Evolutionary conservation across 2,329 filamentous ascomycete genomes (phyloP), one percentile per base, ranked within the genome.

Genomic region (Fusarium euwallaceae): DNA sequence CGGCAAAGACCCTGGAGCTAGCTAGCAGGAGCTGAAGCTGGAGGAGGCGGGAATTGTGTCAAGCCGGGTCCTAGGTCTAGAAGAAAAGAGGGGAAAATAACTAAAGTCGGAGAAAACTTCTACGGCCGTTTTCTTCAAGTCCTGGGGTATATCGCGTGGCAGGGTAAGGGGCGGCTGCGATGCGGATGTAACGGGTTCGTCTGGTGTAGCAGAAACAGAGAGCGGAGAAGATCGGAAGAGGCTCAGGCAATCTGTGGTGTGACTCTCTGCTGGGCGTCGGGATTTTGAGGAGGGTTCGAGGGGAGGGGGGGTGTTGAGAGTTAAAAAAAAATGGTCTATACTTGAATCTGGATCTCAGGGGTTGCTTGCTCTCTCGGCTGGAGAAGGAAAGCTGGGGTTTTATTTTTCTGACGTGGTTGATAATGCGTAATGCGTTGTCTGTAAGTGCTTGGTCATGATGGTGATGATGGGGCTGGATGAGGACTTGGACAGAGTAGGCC

Each of bases 181-280:
- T 45, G n/a, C 36, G 60, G 27, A 53, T 63, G 61, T 63, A 63
- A 53, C 29, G 41, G 27, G 51, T 60, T 45, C 10, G 36, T 53
- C 27, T 45, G 41, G 6, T 37, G 36, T 62, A 61, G 62, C 36
- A 55, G 34, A 37, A 56, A 32, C 3, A 5, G 14, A 24, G 60
- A 27, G 22, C 45, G 45, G 45, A 51, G 45, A 51, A 73, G 66
- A 41, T 70, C 73, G 73, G 73, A 45, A 53, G 59, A 62, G 43
- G 17, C 63, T 73, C 73, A 65, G 43, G 66, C 72, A 61, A 67
- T 64, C 45, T 65, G 72, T 75, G 73, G 72, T 73, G 63, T 75
- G 73, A 75, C 58, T 70, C 32, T 29, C 72, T 43, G 53, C 66
- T 66, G 34, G 60, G 55, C 48, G 20, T 70, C 69, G 66, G 73